Conservation (phyloP, 257 asterid species). For the Mitragyna speciosa region DNA sequence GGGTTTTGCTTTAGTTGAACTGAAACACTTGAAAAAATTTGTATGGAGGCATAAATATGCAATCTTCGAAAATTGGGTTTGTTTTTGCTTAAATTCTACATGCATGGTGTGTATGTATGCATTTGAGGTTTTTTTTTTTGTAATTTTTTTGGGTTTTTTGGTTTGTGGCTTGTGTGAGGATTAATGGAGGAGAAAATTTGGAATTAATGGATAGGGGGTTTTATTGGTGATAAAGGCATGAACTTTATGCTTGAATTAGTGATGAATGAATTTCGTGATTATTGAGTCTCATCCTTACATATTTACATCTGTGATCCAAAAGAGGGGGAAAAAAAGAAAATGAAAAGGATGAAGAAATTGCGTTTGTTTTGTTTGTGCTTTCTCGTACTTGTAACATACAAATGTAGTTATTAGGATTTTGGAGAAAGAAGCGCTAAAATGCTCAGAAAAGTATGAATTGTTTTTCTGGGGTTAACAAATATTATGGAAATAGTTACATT, state of each 20-base stretch:
- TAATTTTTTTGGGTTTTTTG: neutral
- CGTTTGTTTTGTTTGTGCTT: neutral
- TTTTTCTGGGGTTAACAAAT: neutral
- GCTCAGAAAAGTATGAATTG: neutral
- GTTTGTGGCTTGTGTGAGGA: neutral
- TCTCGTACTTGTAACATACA: neutral
- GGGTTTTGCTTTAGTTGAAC: constrained; percentile 25
- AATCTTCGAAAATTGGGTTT: neutral
- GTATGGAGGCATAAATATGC: neutral
- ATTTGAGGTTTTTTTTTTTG: neutral
- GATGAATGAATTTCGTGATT: neutral
- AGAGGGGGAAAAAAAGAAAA: neutral
- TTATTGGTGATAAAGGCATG: neutral
- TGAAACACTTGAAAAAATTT: neutral
- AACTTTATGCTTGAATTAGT: neutral
- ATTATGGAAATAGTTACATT: neutral
- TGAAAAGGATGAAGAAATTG: neutral
- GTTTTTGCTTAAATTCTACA: neutral
- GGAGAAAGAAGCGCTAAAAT: neutral
- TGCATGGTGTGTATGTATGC: neutral
- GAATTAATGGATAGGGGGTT: neutral
- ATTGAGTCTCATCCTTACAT: neutral
- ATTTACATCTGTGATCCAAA: neutral
- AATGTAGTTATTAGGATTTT: neutral
- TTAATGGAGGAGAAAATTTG: neutral